Base-by-base conservation (phyloP, 164 flowering plant genomes). In the Platanus orientalis region DNA sequence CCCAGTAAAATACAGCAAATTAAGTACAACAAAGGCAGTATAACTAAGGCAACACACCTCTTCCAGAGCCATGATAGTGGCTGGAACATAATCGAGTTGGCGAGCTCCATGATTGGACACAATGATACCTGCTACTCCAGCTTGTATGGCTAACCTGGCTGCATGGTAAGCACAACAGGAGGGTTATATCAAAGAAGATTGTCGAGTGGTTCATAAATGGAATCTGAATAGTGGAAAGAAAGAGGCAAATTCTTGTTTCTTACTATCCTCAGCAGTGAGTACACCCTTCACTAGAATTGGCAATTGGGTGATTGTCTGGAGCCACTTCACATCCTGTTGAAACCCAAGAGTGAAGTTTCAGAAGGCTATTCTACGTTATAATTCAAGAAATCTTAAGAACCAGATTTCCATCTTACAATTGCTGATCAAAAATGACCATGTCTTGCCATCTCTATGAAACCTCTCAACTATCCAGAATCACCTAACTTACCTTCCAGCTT, bases 61-160 rank as follows among this genome's bases (percentile, higher is more conserved):
- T 78, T 93, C 96, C 69, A 93, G 67, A 69, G 85, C 84, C 77
- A 73, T 73, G 34, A 87, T 86, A 48, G 96, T 87, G 49, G 98
- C 84, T 47, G 96, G 96, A 39, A 75, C 89, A 75, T 87, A 93
- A 67, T 92, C 96, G 26, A 92, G 93, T 65, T 92, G 96, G 55
- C 98, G 89, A 76, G 92, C 98, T 65, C 97, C 98, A 73, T 91
- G 98, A 60, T 93, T 93, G 11, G 98, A 93, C 42, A 93, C 98
- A 28, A 93, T 89, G 68, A 90, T 84, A 56, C 98, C 98, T 25
- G 95, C 88, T 61, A 81, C 98, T 64, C 97, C 96, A 53, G 73
- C 70, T 77, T 89, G 78, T 21, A 91, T 58, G 12, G 98, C 81
- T 29, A 87, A 39, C 68, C 81, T 81, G 45, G 97, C 97, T 93